A percentile compares a stretch with the other conserved stretches of the same genome.
phyloP scores from a whole-genome alignment of 192 early-diverging fungal genomes.

The Paraglomus occultum region DNA sequence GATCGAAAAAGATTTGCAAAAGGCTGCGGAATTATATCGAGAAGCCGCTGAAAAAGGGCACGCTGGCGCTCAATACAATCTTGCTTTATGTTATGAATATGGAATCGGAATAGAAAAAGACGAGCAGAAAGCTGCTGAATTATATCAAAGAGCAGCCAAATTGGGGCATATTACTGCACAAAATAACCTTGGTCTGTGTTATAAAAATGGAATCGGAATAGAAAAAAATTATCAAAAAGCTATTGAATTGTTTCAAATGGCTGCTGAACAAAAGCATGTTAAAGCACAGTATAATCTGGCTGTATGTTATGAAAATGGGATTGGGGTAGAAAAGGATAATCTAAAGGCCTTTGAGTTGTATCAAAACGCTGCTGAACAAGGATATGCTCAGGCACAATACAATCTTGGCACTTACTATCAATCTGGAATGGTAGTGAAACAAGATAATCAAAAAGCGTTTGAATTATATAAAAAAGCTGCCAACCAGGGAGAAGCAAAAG shows the following conservation, averaged over 20 bases:
- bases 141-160: conserved; percentile 49
- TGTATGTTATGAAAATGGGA: conserved; percentile 78
- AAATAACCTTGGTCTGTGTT: conserved; percentile 43
- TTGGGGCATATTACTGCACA: conserved; percentile 48
- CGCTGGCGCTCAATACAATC: conserved; percentile 56
- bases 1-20: background rate
- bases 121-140: conserved; percentile 47
- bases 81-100: conserved; percentile 24
- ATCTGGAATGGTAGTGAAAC: conserved; percentile 55
- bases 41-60: conserved; percentile 50
- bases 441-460: conserved; percentile 46
- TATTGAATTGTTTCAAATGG: too few species aligned
- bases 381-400: conserved; percentile 54
- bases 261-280: too few species aligned
- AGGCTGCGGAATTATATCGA: too few species aligned
- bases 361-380: conserved; percentile 51
- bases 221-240: background rate
- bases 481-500: conserved; percentile 67
- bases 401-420: conserved; percentile 59
- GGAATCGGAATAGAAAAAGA: conserved; percentile 29
- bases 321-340: conserved; percentile 66
- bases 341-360: conserved; percentile 63
- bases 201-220: conserved; percentile 42
- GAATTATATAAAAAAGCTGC: conserved; percentile 67
- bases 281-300: conserved; percentile 61